Conservation (phyloP, 805 yeast species). For the Kluyveromyces wickerhamii region DNA sequence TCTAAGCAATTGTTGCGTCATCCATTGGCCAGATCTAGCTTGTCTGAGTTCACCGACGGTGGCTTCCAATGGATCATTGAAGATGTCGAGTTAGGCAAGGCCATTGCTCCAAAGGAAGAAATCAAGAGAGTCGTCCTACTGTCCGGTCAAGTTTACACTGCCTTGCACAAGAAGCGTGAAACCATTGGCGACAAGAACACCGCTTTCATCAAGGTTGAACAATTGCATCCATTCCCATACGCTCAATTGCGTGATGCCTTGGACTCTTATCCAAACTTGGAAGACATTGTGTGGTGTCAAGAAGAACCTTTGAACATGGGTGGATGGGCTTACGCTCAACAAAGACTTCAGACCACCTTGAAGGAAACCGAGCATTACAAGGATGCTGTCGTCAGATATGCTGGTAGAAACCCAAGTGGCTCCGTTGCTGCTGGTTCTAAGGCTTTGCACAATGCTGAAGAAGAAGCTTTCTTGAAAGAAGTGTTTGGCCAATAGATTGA, state of each 20-base stretch:
- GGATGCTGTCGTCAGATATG: slow-evolving; percentile 60
- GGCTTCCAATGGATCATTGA: slow-evolving; percentile 95
- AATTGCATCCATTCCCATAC: slow-evolving; percentile 97
- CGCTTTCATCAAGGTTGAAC: slow-evolving; percentile 86
- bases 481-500: slow-evolving; percentile 40
- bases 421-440: slow-evolving; percentile 97
- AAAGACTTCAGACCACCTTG: slow-evolving; percentile 74
- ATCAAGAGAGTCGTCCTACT: slow-evolving; percentile 80
- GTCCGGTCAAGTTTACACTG: slow-evolving; percentile 92
- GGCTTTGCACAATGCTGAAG: slow-evolving; percentile 80
- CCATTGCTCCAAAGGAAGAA: slow-evolving; percentile 68
- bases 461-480: slow-evolving; percentile 74
- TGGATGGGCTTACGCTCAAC: slow-evolving; percentile 68
- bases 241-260: slow-evolving; percentile 84
- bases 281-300: slow-evolving; percentile 94
- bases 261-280: slow-evolving; percentile 67
- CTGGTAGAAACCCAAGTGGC: slow-evolving; percentile 97
- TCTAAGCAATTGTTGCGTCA: slow-evolving; percentile 93
- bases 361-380: slow-evolving; percentile 65
- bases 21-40: slow-evolving; percentile 86
- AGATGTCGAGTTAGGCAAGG: slow-evolving; percentile 76
- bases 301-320: slow-evolving; percentile 99
- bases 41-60: slow-evolving; percentile 82
- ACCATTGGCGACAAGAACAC: slow-evolving; percentile 68
- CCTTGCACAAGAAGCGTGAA: slow-evolving; percentile 84